phyloP scores from a whole-genome alignment of 768 basidiomycete genomes.

The Termitomyces sp. region DNA sequence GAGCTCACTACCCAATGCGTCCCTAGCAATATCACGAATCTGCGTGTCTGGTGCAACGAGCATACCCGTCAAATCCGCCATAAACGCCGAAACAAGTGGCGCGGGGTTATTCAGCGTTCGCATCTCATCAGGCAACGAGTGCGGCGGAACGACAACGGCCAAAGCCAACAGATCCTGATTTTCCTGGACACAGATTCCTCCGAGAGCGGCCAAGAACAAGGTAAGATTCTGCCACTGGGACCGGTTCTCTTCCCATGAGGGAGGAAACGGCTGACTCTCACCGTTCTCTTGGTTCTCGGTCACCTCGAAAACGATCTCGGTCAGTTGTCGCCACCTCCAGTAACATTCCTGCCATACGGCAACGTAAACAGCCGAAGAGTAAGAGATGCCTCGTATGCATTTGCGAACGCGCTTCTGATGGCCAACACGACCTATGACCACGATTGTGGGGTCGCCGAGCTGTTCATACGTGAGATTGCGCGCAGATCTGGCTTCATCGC shows the following conservation, averaged over 20 bases:
- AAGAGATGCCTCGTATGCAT: slow-evolving; percentile 57
- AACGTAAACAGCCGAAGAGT: slow-evolving; percentile 60
- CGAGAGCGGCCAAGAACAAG: slow-evolving; percentile 70
- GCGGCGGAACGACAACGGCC: slow-evolving; percentile 45
- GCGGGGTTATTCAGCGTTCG: slow-evolving; percentile 56
- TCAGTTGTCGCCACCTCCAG: slow-evolving; percentile 64
- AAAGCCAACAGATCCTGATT: slow-evolving; percentile 46
- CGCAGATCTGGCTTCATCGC: slow-evolving; percentile 59
- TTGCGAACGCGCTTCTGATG: slow-evolving; percentile 80
- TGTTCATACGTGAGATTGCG: slow-evolving; percentile 74
- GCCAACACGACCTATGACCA: slow-evolving; percentile 68
- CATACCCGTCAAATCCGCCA: slow-evolving; percentile 63
- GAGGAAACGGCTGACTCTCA: slow-evolving; percentile 18
- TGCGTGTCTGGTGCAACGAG: slow-evolving; percentile 58
- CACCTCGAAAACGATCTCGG: slow-evolving; percentile 48
- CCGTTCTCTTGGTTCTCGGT: slow-evolving; percentile 25
- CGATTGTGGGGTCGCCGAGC: slow-evolving; percentile 68
- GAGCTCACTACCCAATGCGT: slow-evolving; percentile 77
- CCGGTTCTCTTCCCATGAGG: slow-evolving; percentile 49
- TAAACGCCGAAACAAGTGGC: slow-evolving; percentile 58
- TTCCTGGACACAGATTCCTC: slow-evolving; percentile 57
- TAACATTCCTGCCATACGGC: slow-evolving; percentile 84
- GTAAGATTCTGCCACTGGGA: slow-evolving; percentile 85
- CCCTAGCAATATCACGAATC: slow-evolving; percentile 74
- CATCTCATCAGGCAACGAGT: slow-evolving; percentile 66